A percentile compares a stretch with the other conserved stretches of the same genome.
These are phyloP conservation scores for Trichoderma sp. DNA, from an alignment of 2,329 filamentous ascomycete genomes.

Conservation along the genomic window DNA sequence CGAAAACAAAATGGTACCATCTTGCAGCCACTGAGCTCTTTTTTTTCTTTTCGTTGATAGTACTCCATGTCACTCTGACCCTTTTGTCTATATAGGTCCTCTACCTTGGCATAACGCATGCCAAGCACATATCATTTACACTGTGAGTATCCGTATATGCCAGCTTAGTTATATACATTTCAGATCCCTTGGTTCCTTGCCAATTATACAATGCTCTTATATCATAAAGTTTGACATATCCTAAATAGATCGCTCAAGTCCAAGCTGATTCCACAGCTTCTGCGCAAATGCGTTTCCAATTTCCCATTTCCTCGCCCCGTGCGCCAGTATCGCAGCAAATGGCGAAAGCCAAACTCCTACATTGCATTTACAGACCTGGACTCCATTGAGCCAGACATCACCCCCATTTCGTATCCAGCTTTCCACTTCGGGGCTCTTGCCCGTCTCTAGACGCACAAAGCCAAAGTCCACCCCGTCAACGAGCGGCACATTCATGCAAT, in stretches of 20 bases:
- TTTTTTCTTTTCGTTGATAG: background rate
- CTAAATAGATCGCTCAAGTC: background rate
- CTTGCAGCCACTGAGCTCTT: background rate
- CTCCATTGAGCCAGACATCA: conserved; percentile 18
- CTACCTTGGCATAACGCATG: background rate
- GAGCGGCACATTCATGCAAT: conserved; percentile 6
- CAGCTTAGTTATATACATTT: background rate
- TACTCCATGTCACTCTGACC: background rate
- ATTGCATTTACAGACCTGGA: conserved; percentile 22
- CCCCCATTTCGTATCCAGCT: conserved; percentile 23
- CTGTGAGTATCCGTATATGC: background rate
- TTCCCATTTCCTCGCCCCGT: conserved; percentile 21
- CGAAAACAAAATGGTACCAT: background rate
- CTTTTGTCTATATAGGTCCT: background rate
- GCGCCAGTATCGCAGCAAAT: conserved; percentile 20
- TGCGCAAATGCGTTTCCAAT: conserved; percentile 21
- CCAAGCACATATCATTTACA: background rate
- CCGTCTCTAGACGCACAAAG: conserved; percentile 15
- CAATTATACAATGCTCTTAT: background rate
- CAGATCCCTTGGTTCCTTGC: background rate
- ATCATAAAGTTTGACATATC: background rate
- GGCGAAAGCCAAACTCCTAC: conserved; percentile 22
- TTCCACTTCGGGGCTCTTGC: conserved; percentile 21
- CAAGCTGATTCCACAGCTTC: conserved; percentile 22
- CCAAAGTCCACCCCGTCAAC: conserved; percentile 17